Percentiles rank a stretch among this genome's conserved stretches.
phyloP scores from a whole-genome alignment of 1,284 basidiomycete genomes.

The Irpex rosettiformis region DNA sequence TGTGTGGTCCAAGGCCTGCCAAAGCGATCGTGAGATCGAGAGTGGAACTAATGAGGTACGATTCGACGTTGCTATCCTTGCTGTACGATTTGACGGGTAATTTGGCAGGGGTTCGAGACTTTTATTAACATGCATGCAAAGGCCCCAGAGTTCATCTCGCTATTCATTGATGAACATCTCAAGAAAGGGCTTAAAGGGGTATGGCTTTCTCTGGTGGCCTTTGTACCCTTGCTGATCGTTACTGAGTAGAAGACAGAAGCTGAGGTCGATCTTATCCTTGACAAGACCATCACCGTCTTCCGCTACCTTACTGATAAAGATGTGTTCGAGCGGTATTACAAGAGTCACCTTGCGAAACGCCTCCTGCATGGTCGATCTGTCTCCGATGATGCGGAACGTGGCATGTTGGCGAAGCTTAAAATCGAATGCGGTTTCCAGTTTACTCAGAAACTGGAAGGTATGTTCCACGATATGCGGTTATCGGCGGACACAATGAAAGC shows the following conservation, averaged over 20 bases:
- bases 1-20: conserved; percentile 73
- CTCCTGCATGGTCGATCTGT: conserved; percentile 84
- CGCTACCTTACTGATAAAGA: conserved; percentile 95
- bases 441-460: conserved; percentile 97
- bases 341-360: conserved; percentile 92
- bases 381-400: conserved; percentile 96
- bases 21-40: conserved; percentile 77
- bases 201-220: conserved; percentile 28
- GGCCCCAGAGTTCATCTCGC: conserved; percentile 91
- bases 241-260: conserved; percentile 82
- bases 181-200: conserved; percentile 96
- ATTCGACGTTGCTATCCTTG: conserved; percentile 5
- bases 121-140: conserved; percentile 92
- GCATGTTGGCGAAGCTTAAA: conserved; percentile 98
- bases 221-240: not conserved
- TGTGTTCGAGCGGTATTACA: conserved; percentile 98
- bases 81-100: conserved; percentile 3
- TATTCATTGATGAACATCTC: conserved; percentile 97
- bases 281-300: conserved; percentile 96
- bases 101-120: conserved; percentile 78
- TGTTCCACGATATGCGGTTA: conserved; percentile 98
- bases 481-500: conserved; percentile 81
- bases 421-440: conserved; percentile 96
- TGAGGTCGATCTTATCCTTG: conserved; percentile 86
- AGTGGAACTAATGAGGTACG: conserved; percentile 83